Conservation (phyloP, 1,284 basidiomycete species). For the Leccinum laetum region DNA sequence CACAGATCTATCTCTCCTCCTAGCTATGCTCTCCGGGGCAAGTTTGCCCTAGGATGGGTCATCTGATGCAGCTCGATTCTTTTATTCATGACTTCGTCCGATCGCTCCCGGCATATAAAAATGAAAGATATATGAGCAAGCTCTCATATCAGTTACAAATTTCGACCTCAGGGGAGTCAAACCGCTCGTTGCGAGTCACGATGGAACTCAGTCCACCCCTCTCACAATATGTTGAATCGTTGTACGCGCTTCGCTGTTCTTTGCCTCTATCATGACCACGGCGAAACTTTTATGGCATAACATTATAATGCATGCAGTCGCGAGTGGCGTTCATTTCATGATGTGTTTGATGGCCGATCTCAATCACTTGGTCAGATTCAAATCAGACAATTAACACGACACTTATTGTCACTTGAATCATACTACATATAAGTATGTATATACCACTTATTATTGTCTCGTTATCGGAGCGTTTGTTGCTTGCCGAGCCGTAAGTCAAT, state of each 20-base stretch:
- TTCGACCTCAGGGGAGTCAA: not conserved
- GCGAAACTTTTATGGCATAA: not conserved
- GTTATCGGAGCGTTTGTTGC: too few relatives aligned
- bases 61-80: not conserved
- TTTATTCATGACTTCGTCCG: not conserved
- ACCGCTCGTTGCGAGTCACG: not conserved
- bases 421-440: too few relatives aligned
- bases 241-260: not conserved
- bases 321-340: not conserved
- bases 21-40: too few relatives aligned
- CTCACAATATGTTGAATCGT: not conserved
- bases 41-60: too few relatives aligned
- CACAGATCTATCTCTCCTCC: too few relatives aligned
- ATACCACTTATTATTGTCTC: too few relatives aligned
- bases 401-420: too few relatives aligned
- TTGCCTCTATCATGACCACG: not conserved
- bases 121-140: not conserved
- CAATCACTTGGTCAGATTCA: slow-evolving; percentile 8
- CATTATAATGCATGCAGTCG: not conserved
- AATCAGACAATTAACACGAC: too few relatives aligned
- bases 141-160: not conserved
- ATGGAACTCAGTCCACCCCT: not conserved
- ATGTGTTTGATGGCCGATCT: not conserved
- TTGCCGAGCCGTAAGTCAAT: too few relatives aligned
- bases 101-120: not conserved